These are phyloP conservation scores for Ganoderma resinaceum DNA, from an alignment of 1,284 basidiomycete genomes.

Conservation along the genomic window DNA sequence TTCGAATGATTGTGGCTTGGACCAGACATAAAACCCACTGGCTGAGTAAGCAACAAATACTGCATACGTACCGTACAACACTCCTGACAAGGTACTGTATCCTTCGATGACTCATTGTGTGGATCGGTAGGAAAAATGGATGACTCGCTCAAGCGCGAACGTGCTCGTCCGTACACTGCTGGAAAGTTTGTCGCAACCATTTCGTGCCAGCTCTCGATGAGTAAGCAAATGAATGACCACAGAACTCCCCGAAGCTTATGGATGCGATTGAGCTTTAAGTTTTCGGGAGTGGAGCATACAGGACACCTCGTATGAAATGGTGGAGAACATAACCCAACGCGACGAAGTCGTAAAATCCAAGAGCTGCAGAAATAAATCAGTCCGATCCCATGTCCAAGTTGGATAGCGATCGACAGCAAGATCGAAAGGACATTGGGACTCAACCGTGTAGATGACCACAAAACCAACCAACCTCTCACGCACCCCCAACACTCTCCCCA, in stretches of 20 bases:
- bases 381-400: neutral
- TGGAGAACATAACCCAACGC: too few species aligned
- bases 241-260: too few species aligned
- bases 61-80: neutral
- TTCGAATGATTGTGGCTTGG: neutral
- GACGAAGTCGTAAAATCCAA: neutral
- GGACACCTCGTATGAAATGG: too few species aligned
- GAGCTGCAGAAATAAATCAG: neutral
- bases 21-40: neutral
- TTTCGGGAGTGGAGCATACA: too few species aligned
- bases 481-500: neutral
- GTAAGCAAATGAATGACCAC: too few species aligned
- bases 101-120: neutral
- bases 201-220: neutral
- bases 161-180: too few species aligned
- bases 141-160: neutral
- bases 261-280: too few species aligned
- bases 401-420: neutral
- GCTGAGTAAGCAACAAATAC: slow-evolving; percentile 1
- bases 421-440: neutral
- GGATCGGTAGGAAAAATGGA: neutral
- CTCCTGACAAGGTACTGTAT: neutral
- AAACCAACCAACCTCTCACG: neutral
- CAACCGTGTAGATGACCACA: too few species aligned
- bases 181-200: too few species aligned